A percentile compares a stretch with the other conserved stretches of the same genome.
Evolutionary conservation across 768 basidiomycete genomes (phyloP).

Genomic region (Auricularia heimuer): DNA sequence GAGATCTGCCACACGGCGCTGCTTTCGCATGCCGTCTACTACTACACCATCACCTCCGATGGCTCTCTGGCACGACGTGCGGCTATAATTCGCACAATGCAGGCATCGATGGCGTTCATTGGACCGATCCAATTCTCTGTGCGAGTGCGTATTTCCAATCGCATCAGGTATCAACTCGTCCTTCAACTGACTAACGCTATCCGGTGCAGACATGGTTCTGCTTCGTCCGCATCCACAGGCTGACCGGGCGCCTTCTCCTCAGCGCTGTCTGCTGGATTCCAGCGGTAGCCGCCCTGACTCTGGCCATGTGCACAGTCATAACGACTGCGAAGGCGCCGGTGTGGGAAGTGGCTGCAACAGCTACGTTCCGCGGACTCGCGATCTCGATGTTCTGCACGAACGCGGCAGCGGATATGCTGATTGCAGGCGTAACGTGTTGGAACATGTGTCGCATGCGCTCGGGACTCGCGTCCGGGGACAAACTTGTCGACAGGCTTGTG

Average conservation of each 20-base stretch:
- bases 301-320: background rate
- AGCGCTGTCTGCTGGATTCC: background rate
- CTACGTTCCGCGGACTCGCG: background rate
- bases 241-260: background rate
- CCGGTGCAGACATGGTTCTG: background rate
- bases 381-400: background rate
- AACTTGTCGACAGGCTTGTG: background rate
- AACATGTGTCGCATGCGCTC: background rate
- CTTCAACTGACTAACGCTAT: background rate
- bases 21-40: background rate
- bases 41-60: background rate
- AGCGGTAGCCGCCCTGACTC: background rate
- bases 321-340: background rate
- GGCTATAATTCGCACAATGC: background rate
- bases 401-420: background rate
- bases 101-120: background rate
- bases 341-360: background rate
- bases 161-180: background rate
- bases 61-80: background rate
- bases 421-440: background rate
- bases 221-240: background rate
- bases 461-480: background rate
- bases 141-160: background rate
- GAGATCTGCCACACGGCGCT: background rate
- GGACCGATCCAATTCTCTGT: background rate